Evolutionary conservation across 352 stramenopile genomes (phyloP).

Genomic region (Halophytophthora batemanensis): DNA sequence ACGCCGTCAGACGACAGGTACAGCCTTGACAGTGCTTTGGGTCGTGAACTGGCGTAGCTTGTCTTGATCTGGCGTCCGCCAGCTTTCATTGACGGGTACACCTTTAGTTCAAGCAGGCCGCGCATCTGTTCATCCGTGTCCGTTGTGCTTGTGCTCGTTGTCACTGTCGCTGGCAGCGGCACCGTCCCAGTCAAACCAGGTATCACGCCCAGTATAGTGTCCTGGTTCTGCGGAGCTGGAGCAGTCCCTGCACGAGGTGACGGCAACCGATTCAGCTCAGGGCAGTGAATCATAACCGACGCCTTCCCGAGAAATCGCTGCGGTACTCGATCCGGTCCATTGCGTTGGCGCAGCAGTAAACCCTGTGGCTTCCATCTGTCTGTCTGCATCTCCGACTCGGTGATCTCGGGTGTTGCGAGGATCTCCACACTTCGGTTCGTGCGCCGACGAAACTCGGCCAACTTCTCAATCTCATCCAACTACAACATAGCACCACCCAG

Average conservation of each 20-base stretch:
- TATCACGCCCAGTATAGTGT: constrained; percentile 9
- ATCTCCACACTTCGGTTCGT: constrained; percentile 70
- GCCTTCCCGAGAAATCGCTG: constrained; percentile 69
- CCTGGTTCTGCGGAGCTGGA: constrained; percentile 15
- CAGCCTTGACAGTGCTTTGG: constrained; percentile 54
- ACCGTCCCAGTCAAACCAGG: constrained; percentile 22
- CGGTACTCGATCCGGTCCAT: constrained; percentile 60
- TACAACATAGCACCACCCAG: constrained; percentile 6
- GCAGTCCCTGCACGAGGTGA: constrained; percentile 4
- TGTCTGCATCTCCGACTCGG: constrained; percentile 62
- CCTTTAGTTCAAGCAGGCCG: constrained; percentile 52
- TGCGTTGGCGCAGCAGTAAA: constrained; percentile 69
- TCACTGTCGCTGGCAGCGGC: not conserved
- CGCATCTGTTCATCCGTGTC: constrained; percentile 41
- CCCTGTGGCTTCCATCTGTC: constrained; percentile 70
- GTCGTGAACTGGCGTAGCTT: constrained; percentile 42
- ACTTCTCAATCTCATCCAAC: constrained; percentile 62
- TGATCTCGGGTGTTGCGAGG: constrained; percentile 34
- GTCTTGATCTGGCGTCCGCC: constrained; percentile 63
- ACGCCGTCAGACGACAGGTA: constrained; percentile 74
- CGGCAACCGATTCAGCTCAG: constrained; percentile 33
- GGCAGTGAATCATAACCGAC: constrained; percentile 68
- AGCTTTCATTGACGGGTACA: constrained; percentile 46
- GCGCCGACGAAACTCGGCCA: constrained; percentile 40
- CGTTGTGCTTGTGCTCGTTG: constrained; percentile 1